phyloP scores from a whole-genome alignment of 805 yeast genomes.

The Jamesozyma piceae region DNA sequence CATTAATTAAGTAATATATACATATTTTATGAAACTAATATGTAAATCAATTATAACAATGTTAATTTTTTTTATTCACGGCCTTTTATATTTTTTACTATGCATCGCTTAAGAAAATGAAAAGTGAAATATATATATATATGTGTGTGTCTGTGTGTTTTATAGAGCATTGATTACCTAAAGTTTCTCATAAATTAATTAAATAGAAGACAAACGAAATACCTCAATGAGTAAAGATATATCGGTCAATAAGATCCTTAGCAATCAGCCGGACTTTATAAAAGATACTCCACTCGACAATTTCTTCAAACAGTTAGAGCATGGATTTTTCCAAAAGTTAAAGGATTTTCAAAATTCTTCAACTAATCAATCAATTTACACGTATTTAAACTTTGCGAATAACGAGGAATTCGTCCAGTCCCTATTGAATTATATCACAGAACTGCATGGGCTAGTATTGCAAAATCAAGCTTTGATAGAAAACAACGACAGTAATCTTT shows the following conservation, averaged over 20 bases:
- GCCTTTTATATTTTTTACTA: no score
- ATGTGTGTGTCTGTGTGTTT: no score
- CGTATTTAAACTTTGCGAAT: conserved; percentile 7
- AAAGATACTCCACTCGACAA: conserved; percentile 29
- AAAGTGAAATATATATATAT: no score
- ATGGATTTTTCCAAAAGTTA: conserved; percentile 12
- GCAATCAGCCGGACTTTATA: conserved; percentile 25
- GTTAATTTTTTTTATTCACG: no score
- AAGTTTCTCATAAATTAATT: no score
- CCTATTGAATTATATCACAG: conserved; percentile 10
- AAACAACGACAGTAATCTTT: conserved; percentile 16
- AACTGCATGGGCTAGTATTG: conserved; percentile 10
- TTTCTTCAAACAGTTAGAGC: conserved; percentile 19
- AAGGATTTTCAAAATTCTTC: background rate
- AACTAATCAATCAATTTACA: conserved; percentile 6
- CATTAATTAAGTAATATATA: no score
- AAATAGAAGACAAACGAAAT: no score
- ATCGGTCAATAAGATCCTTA: conserved; percentile 2
- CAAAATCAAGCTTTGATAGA: conserved; percentile 7
- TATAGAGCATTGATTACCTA: no score
- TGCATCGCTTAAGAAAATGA: no score
- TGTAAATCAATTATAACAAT: no score
- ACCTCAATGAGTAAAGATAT: no score
- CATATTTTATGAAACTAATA: no score
- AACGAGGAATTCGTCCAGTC: conserved; percentile 15